Percentiles rank a stretch among this genome's conserved stretches.
phyloP scores from a whole-genome alignment of 805 yeast genomes.

The Saccharomyces jurei region DNA sequence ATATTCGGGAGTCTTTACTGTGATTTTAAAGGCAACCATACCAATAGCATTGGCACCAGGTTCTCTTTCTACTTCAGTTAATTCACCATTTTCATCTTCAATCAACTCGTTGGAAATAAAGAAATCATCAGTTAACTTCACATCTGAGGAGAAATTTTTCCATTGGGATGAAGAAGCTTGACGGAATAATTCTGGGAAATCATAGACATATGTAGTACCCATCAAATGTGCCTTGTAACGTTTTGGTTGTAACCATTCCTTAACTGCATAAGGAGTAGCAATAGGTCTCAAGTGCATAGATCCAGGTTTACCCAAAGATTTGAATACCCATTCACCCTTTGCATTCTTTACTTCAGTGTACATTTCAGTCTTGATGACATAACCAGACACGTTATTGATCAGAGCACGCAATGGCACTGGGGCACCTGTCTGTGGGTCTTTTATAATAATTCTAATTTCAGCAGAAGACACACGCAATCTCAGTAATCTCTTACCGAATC shows the following conservation, averaged over 20 bases:
- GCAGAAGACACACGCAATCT: slow-evolving; percentile 95
- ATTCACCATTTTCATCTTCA: slow-evolving; percentile 63
- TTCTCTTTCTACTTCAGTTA: slow-evolving; percentile 87
- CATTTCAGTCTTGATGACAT: slow-evolving; percentile 90
- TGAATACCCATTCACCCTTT: slow-evolving; percentile 95
- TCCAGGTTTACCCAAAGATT: slow-evolving; percentile 90
- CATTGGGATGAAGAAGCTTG: slow-evolving; percentile 83
- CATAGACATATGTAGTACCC: slow-evolving; percentile 98
- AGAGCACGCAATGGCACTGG: slow-evolving; percentile 96
- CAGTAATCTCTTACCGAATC: slow-evolving; percentile 96
- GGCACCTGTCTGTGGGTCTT: slow-evolving; percentile 77
- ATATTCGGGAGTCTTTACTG: slow-evolving; percentile 91
- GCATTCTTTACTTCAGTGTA: slow-evolving; percentile 90
- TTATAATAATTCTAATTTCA: slow-evolving; percentile 91
- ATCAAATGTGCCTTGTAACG: slow-evolving; percentile 96
- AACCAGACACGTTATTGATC: slow-evolving; percentile 93
- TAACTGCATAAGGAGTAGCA: slow-evolving; percentile 93
- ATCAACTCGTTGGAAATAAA: slow-evolving; percentile 78
- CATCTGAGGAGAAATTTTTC: slow-evolving; percentile 53
- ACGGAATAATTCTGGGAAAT: slow-evolving; percentile 97
- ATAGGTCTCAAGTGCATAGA: slow-evolving; percentile 95
- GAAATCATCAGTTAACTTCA: slow-evolving; percentile 53
- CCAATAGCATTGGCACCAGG: slow-evolving; percentile 95
- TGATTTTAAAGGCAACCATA: slow-evolving; percentile 92
- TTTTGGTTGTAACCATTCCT: slow-evolving; percentile 96